Evolutionary conservation across 139 green algal species (phyloP), one percentile per base, ranked within the genome.

Genomic region (Chlorella vulgaris): DNA sequence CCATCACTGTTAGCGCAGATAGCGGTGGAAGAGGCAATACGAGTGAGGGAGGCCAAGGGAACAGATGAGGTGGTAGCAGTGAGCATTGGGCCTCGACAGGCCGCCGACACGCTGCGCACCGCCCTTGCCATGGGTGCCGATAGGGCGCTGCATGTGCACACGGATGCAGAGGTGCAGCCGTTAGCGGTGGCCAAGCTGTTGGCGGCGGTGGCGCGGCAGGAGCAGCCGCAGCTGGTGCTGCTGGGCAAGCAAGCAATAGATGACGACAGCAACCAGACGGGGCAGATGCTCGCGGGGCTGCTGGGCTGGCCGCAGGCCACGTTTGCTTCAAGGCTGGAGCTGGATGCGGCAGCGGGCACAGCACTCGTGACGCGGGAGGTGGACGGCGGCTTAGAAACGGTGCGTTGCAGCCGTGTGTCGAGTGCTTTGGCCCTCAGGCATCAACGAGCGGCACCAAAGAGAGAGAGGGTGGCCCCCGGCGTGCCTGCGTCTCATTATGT

Each of bases 241-340:
- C 85, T 98, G 63, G 95, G 95, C 33, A 98, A 98, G 90, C 96
- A 98, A 69, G 94, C 95, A 21, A 98, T 99, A 39, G 96, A 99
- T 79, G 93, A 94, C 51, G 96, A 99, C 85, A 89, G 71, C 85
- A 96, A 96, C 83, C 93, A 79, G 73, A 96, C 93, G 81, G 94
- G 96, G 83, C 96, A 98, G 76, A 97, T 98, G 91, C 85, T 96
- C 21, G 95, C 93, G n/a, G 96, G 78, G 5, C 78, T 98, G 78
- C 78, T 98, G 61, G 82, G 88, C 40, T 99, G 96, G 95, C 92
- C 96, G 13, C 96, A 98, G 69, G 94, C 87, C 66, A 98, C 95
- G 3, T 98, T 97, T 89, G 95, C 95, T 24, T 97, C 91, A 55
- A 91, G 93, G 24, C 76, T 98, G 4, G 89, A 90, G 62, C 1